Conservation (phyloP, 768 basidiomycete genomes). For the Leccinum fibrillosum region DNA sequence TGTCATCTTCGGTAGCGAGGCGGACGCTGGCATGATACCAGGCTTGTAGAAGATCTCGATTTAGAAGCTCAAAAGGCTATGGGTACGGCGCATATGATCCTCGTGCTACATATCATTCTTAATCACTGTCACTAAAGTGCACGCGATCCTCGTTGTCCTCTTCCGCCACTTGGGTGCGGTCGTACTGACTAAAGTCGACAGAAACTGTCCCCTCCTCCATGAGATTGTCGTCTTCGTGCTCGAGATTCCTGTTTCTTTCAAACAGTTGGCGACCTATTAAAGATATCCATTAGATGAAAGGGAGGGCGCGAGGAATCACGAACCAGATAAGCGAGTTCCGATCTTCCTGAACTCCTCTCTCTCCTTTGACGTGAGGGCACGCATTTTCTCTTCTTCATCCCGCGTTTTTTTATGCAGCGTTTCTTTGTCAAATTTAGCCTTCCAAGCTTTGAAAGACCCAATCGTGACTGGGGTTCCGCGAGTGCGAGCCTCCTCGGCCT, state of each 20-base stretch:
- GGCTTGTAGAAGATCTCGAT: slow-evolving; percentile 45
- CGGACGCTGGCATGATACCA: slow-evolving; percentile 53
- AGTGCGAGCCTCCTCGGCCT: slow-evolving; percentile 87
- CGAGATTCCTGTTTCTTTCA: slow-evolving; percentile 72
- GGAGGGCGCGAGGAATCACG: slow-evolving; percentile 15
- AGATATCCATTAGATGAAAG: slow-evolving; percentile 3
- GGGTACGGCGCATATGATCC: slow-evolving; percentile 7
- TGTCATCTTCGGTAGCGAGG: slow-evolving; percentile 50
- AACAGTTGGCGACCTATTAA: slow-evolving; percentile 87
- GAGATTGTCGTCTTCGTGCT: slow-evolving; percentile 69
- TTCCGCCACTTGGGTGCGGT: slow-evolving; percentile 52
- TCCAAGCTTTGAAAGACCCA: slow-evolving; percentile 81
- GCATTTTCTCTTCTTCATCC: slow-evolving; percentile 79
- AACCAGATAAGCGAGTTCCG: slow-evolving; percentile 65
- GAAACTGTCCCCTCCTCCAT: slow-evolving; percentile 84
- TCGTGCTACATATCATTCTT: slow-evolving; percentile 19
- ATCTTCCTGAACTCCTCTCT: slow-evolving; percentile 77
- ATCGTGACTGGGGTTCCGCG: slow-evolving; percentile 90
- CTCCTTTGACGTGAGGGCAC: slow-evolving; percentile 71
- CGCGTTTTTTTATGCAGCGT: slow-evolving; percentile 50
- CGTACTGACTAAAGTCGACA: slow-evolving; percentile 88
- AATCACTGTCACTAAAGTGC: slow-evolving; percentile 88
- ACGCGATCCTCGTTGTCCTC: slow-evolving; percentile 56
- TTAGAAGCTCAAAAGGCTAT: slow-evolving; percentile 9
- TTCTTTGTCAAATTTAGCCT: slow-evolving; percentile 72